Conservation (phyloP, 192 early-diverging fungal genomes). For the Coemansia sp. region DNA sequence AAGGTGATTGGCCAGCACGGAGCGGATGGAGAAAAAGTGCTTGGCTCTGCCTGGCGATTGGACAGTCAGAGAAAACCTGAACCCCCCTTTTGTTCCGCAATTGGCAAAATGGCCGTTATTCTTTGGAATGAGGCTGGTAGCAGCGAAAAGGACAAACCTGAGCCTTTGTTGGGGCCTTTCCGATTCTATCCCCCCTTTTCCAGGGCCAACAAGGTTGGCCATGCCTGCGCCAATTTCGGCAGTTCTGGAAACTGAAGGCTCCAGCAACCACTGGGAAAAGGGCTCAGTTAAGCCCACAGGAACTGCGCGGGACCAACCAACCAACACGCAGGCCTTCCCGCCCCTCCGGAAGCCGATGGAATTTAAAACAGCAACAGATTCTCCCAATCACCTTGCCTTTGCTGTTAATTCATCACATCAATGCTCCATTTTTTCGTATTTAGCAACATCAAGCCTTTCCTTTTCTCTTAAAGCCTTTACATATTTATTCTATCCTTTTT, state of each 20-base stretch:
- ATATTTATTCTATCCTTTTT: neutral
- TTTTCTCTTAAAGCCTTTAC: neutral
- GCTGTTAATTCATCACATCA: slow-evolving; percentile 7
- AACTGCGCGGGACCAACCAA: neutral
- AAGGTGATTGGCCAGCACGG: slow-evolving; percentile 1
- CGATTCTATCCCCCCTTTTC: neutral
- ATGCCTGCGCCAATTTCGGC: neutral
- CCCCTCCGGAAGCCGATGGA: neutral
- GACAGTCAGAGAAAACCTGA: neutral
- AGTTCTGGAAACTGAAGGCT: too few species aligned
- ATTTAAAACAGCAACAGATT: neutral
- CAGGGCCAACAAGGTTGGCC: neutral
- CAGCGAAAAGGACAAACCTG: neutral
- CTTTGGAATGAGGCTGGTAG: neutral
- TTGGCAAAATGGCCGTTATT: slow-evolving; percentile 1
- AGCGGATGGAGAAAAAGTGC: neutral
- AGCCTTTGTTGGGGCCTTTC: neutral
- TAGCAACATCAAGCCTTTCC: neutral
- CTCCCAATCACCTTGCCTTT: neutral
- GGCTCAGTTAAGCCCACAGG: neutral
- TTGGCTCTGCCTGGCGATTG: neutral
- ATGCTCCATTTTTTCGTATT: slow-evolving; percentile 4
- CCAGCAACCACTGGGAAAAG: too few species aligned
- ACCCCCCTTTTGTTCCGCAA: slow-evolving; percentile 3
- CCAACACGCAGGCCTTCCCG: neutral